These are phyloP conservation scores for Tuber borchii DNA, from an alignment of 495 filamentous ascomycete species.

Conservation along the genomic window DNA sequence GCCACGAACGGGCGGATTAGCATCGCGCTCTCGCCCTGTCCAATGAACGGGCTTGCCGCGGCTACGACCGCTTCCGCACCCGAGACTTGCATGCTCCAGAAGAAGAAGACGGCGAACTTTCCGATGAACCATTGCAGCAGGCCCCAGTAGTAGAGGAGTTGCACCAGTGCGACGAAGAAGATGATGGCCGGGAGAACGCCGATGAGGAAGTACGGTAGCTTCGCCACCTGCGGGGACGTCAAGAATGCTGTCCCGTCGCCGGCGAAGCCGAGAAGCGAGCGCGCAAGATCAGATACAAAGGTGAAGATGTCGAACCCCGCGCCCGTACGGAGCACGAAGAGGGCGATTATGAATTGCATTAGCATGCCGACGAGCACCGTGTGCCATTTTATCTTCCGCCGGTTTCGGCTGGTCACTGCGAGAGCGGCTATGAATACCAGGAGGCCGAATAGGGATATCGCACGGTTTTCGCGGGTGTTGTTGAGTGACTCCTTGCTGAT, in stretches of 20 bases:
- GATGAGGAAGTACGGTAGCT: constrained; percentile 60
- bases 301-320: constrained; percentile 79
- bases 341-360: constrained; percentile 74
- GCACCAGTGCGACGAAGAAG: constrained; percentile 84
- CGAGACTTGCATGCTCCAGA: constrained; percentile 83
- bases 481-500: constrained; percentile 60
- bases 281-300: constrained; percentile 68
- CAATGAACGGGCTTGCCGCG: constrained; percentile 89
- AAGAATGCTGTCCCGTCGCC: constrained; percentile 64
- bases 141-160: constrained; percentile 70
- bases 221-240: constrained; percentile 48
- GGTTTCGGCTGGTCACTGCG: constrained; percentile 63
- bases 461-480: constrained; percentile 73
- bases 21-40: constrained; percentile 89
- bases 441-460: constrained; percentile 73
- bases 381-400: constrained; percentile 69
- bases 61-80: constrained; percentile 88
- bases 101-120: constrained; percentile 85
- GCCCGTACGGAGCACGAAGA: constrained; percentile 75
- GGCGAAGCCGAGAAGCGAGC: constrained; percentile 65
- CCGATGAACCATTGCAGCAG: constrained; percentile 78
- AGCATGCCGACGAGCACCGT: constrained; percentile 86
- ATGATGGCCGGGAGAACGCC: constrained; percentile 74
- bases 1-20: constrained; percentile 79
- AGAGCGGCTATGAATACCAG: constrained; percentile 62